A percentile compares a stretch with the other conserved stretches of the same genome.
Conservation (phyloP, 768 basidiomycete species). For the Saitozyma sp. region DNA sequence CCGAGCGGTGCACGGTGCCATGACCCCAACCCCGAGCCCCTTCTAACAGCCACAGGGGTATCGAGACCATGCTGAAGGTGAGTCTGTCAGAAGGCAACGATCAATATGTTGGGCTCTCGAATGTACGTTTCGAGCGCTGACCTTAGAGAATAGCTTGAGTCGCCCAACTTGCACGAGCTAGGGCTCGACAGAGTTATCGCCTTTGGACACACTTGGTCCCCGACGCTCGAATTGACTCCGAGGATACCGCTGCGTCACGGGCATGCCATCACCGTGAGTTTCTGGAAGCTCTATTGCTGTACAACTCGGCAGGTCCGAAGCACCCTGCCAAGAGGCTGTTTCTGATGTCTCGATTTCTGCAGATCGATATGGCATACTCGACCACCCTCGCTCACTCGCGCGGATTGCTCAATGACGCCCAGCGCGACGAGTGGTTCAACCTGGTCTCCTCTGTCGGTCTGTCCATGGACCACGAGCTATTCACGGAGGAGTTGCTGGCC, state of each 20-base stretch:
- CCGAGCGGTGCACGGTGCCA: too few relatives aligned
- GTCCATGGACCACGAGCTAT: conserved; percentile 51
- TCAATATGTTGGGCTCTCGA: too few relatives aligned
- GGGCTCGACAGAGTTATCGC: conserved; percentile 54
- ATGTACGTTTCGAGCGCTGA: too few relatives aligned
- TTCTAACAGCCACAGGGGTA: conserved; percentile 51
- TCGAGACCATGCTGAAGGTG: conserved; percentile 54
- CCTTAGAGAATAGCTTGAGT: too few relatives aligned
- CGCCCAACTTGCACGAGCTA: conserved; percentile 54
- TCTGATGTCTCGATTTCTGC: too few relatives aligned
- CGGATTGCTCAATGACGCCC: conserved; percentile 49
- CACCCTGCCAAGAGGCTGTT: neutral
- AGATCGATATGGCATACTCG: conserved; percentile 55
- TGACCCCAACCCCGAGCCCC: too few relatives aligned
- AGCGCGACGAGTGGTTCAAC: conserved; percentile 51
- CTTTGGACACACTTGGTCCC: conserved; percentile 52
- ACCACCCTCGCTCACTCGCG: conserved; percentile 52
- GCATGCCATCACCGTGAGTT: conserved; percentile 47
- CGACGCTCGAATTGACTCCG: conserved; percentile 51
- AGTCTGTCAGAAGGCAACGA: too few relatives aligned
- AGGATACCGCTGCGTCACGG: conserved; percentile 52
- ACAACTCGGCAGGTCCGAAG: neutral
- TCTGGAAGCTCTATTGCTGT: too few relatives aligned
- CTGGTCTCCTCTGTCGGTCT: conserved; percentile 50
- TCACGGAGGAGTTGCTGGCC: conserved; percentile 47